A percentile compares a stretch with the other conserved stretches of the same genome.
phyloP scores from a whole-genome alignment of 2,329 filamentous ascomycete genomes.

The Didymosphaeria variabile region DNA sequence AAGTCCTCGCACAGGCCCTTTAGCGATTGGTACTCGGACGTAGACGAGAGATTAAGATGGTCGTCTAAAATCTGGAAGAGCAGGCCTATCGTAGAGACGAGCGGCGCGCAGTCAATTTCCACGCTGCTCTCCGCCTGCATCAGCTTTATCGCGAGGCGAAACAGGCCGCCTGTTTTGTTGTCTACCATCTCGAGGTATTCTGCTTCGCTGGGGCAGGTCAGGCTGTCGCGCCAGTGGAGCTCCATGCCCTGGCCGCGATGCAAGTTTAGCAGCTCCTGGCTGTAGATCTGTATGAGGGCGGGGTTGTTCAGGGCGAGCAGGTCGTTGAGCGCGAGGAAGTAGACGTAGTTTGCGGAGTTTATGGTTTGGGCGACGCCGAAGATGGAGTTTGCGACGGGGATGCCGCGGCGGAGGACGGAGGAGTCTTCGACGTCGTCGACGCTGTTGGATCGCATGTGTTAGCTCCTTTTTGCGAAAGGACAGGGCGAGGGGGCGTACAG shows the following conservation, averaged over 20 bases:
- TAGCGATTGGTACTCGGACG: slow-evolving; percentile 74
- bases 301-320: slow-evolving; percentile 75
- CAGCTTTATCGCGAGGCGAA: slow-evolving; percentile 83
- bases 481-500: slow-evolving; percentile 55
- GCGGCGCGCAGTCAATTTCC: slow-evolving; percentile 74
- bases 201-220: slow-evolving; percentile 84
- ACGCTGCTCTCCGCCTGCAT: slow-evolving; percentile 78
- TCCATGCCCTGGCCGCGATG: slow-evolving; percentile 92
- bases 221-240: slow-evolving; percentile 85
- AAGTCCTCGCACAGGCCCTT: slow-evolving; percentile 96
- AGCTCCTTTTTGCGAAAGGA: not conserved
- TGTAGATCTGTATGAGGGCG: slow-evolving; percentile 73
- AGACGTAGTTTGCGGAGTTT: slow-evolving; percentile 90
- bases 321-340: slow-evolving; percentile 81
- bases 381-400: slow-evolving; percentile 84
- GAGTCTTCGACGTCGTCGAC: slow-evolving; percentile 90
- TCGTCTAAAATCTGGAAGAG: slow-evolving; percentile 94
- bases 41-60: slow-evolving; percentile 80
- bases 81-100: slow-evolving; percentile 85
- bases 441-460: slow-evolving; percentile 20
- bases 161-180: slow-evolving; percentile 89
- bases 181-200: slow-evolving; percentile 95
- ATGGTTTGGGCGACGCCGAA: slow-evolving; percentile 89
- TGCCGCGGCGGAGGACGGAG: slow-evolving; percentile 77
- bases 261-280: slow-evolving; percentile 83